Conservation (phyloP, 2,329 filamentous ascomycete genomes). For the Epichloe typhina region DNA sequence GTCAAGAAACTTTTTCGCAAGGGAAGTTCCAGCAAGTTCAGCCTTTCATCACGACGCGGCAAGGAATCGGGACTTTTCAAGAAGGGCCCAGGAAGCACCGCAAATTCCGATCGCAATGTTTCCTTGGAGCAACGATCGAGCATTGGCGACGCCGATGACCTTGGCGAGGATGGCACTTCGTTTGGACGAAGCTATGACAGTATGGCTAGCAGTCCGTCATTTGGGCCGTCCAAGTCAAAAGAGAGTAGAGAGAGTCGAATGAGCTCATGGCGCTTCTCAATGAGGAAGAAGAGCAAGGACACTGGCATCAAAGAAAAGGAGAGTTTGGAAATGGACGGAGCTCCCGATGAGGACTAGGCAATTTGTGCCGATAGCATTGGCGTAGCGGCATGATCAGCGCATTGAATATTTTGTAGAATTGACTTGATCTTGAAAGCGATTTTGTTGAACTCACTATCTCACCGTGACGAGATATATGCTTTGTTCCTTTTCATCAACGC, state of each 20-base stretch:
- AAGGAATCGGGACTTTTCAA: constrained; percentile 45
- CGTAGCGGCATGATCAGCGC: background rate
- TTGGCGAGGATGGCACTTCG: constrained; percentile 29
- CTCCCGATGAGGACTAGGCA: constrained; percentile 17
- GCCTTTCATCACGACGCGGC: constrained; percentile 40
- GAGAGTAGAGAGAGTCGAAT: constrained; percentile 36
- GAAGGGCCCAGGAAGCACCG: constrained; percentile 43
- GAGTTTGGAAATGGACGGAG: constrained; percentile 36
- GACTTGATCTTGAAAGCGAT: background rate
- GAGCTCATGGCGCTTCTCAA: constrained; percentile 41
- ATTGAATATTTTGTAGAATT: background rate
- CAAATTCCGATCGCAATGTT: constrained; percentile 43
- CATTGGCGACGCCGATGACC: constrained; percentile 42
- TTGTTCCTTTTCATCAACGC: too few relatives aligned
- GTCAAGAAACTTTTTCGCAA: constrained; percentile 50
- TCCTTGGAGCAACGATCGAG: constrained; percentile 42
- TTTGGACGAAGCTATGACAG: constrained; percentile 43
- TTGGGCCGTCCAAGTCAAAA: constrained; percentile 37
- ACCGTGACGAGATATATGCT: background rate
- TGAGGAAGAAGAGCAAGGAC: constrained; percentile 47
- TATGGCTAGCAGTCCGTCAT: constrained; percentile 39
- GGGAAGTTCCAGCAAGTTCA: constrained; percentile 53
- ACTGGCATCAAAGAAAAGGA: constrained; percentile 31
- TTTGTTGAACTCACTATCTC: background rate
- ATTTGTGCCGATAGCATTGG: background rate